phyloP scores from a whole-genome alignment of 345 rosid species.

The Limnanthes douglasii region DNA sequence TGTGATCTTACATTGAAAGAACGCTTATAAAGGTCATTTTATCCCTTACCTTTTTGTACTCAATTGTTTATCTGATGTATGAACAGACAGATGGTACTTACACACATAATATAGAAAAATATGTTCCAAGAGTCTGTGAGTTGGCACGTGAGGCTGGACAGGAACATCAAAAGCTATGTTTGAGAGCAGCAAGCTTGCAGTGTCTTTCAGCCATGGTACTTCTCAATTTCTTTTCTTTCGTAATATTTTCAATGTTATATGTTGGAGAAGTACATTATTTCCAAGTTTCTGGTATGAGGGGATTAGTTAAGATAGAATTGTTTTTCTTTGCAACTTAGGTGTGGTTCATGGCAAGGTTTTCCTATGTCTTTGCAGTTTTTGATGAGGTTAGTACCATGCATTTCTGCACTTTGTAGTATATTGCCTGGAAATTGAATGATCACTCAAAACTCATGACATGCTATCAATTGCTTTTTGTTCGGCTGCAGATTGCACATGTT shows the following conservation, averaged over 20 bases:
- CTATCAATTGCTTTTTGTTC: background rate
- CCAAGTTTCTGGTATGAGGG: background rate
- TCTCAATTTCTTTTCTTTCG: constrained; percentile 1
- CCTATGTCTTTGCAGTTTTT: constrained; percentile 53
- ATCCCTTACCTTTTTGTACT: background rate
- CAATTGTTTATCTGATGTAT: constrained; percentile 8
- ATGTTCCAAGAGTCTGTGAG: constrained; percentile 51
- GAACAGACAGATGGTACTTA: constrained; percentile 75
- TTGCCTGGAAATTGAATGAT: background rate
- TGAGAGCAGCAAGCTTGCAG: constrained; percentile 74
- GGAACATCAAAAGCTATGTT: constrained; percentile 22
- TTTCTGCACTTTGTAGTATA: background rate
- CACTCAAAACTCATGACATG: background rate
- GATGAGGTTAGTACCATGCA: constrained; percentile 42
- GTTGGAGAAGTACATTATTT: too few species aligned
- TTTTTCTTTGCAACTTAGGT: constrained; percentile 30
- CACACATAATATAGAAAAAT: constrained; percentile 56
- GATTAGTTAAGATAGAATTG: too few species aligned
- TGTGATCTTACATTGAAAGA: background rate
- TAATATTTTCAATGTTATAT: background rate
- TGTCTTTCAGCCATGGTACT: constrained; percentile 92
- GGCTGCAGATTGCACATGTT: constrained; percentile 55
- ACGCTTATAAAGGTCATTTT: background rate
- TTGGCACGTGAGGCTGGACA: constrained; percentile 43
- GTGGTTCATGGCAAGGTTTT: constrained; percentile 85